Base-by-base conservation (phyloP, 805 yeast species). In the Suhomyces kilbournensis region DNA sequence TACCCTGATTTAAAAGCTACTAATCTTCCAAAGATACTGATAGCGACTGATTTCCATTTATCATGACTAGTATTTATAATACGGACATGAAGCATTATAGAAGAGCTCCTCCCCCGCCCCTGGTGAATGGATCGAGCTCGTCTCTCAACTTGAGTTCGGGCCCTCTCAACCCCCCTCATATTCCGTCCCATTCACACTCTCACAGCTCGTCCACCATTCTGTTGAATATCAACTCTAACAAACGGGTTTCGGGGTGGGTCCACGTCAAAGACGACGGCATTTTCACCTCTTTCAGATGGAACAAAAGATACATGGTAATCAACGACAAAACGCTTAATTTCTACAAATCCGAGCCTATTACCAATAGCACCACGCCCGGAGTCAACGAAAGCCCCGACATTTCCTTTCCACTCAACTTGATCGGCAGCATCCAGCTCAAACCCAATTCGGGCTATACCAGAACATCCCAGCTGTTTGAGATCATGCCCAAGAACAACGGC, bases 231-330 rank as follows among this genome's bases (percentile, higher is more conserved):
- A 57, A 53, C 47, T 56, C 65, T 56, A 69, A 70, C 53, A 67
- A 75, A 48, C 62, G 71, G 14, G 72, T 68, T 53, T 78, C 82
- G 53, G 97, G 97, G 0, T 92, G 97, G 96, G 92, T 90, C 20
- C 88, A 88, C 50, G 84, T 90, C 53, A 92, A 90, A 67, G 98
- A 93, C 61, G 97, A 93, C 61, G 97, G 97, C 12, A 64, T 75
- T 26, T 74, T 93, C 56, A 81, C 90, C 57, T 82, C 91, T 5
- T 91, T 92, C 66, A 76, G 96, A 59, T 93, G 99, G 99, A 91
- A 92, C 53, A 91, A 91, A 64, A 81, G 94, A 61, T 93, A 77
- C 68, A 74, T 93, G 72, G 87, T 89, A 5, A 74, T 93, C 47
- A 82, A 83, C 59, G 97, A 91, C 57, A 79, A 87, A 40, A 81